phyloP scores from a whole-genome alignment of 2,329 filamentous ascomycete species.

The Fusarium poae region DNA sequence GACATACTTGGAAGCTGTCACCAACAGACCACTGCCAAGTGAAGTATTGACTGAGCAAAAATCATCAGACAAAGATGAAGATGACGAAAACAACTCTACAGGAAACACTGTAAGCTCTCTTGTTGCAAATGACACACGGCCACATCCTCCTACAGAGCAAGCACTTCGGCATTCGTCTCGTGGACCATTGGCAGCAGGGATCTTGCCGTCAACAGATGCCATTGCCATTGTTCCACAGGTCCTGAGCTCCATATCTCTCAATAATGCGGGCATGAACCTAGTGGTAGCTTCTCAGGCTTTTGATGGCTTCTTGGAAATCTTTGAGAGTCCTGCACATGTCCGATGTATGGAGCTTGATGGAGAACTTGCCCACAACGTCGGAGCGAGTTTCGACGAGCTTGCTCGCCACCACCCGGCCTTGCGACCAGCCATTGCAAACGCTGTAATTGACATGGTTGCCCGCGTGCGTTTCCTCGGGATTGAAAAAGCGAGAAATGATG shows the following conservation, averaged over 20 bases:
- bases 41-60: conserved; percentile 49
- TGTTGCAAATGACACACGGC: conserved; percentile 55
- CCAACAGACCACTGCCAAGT: conserved; percentile 61
- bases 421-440: conserved; percentile 82
- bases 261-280: conserved; percentile 86
- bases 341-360: conserved; percentile 83
- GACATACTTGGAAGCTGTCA: conserved; percentile 86
- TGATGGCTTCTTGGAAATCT: conserved; percentile 93
- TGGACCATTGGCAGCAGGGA: conserved; percentile 72
- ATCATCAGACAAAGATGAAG: conserved; percentile 50
- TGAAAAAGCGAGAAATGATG: conserved; percentile 74
- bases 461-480: conserved; percentile 82
- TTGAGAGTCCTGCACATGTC: conserved; percentile 91
- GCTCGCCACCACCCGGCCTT: conserved; percentile 91
- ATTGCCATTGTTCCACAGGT: conserved; percentile 88
- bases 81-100: conserved; percentile 54
- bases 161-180: conserved; percentile 61
- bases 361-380: conserved; percentile 77
- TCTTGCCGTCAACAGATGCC: conserved; percentile 88
- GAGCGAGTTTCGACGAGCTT: conserved; percentile 91
- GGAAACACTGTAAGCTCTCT: conserved; percentile 57
- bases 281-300: conserved; percentile 87
- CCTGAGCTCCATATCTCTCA: conserved; percentile 93
- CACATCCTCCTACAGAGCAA: conserved; percentile 67
- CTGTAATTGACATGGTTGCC: conserved; percentile 90